Conservation (phyloP, 208 protist genomes). For the Trypanosoma rangeli region DNA sequence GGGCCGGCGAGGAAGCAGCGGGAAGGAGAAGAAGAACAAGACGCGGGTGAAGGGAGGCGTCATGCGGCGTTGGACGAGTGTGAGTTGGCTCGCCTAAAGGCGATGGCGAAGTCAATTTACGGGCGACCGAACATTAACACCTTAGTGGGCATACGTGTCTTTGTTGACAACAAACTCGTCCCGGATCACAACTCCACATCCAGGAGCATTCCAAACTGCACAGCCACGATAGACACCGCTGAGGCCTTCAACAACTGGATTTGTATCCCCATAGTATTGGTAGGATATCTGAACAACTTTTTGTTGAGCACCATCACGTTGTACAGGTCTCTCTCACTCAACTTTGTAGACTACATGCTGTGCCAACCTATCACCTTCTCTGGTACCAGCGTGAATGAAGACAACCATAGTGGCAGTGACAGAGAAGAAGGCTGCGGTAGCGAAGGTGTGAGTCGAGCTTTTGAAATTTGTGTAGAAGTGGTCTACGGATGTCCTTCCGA, state of each 20-base stretch:
- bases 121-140: slow-evolving; percentile 59
- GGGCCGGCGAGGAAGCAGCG: background rate
- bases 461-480: slow-evolving; percentile 60
- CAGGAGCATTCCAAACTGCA: slow-evolving; percentile 61
- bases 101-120: slow-evolving; percentile 43
- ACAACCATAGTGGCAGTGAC: background rate
- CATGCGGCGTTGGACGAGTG: too few relatives aligned
- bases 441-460: background rate
- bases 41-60: background rate
- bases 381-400: background rate
- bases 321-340: slow-evolving; percentile 64
- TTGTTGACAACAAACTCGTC: slow-evolving; percentile 62
- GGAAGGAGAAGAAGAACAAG: background rate
- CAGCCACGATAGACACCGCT: slow-evolving; percentile 47
- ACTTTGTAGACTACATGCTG: slow-evolving; percentile 69
- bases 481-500: slow-evolving; percentile 81
- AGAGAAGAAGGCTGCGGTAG: background rate
- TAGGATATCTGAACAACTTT: slow-evolving; percentile 61
- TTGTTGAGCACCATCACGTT: slow-evolving; percentile 49
- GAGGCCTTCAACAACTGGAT: slow-evolving; percentile 67
- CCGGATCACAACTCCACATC: slow-evolving; percentile 56
- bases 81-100: background rate
- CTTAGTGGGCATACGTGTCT: slow-evolving; percentile 66
- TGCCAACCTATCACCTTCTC: slow-evolving; percentile 28
- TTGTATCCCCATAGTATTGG: slow-evolving; percentile 65